Percentiles rank a stretch among this genome's conserved stretches.
Evolutionary conservation across 2,329 filamentous ascomycete species (phyloP).

Genomic region (Simplicillium sp.): DNA sequence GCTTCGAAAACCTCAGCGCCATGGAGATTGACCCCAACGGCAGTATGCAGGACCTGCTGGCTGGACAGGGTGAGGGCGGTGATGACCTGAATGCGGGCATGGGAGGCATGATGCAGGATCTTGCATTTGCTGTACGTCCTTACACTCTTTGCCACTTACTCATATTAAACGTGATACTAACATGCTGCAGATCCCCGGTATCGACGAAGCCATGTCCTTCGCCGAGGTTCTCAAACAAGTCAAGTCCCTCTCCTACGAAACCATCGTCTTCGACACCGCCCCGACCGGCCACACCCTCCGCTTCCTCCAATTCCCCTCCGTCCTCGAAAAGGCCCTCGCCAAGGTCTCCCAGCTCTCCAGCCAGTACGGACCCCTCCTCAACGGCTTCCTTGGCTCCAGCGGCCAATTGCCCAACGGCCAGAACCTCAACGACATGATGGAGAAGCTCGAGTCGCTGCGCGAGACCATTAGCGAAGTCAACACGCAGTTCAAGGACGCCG

Average conservation of each 20-base stretch:
- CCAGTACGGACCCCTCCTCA: conserved; percentile 93
- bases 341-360: conserved; percentile 90
- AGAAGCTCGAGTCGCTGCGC: conserved; percentile 88
- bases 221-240: conserved; percentile 98
- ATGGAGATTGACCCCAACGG: conserved; percentile 99
- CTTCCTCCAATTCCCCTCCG: conserved; percentile 95
- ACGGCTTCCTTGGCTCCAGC: conserved; percentile 77
- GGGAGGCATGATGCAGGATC: conserved; percentile 96
- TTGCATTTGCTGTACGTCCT: conserved; percentile 76
- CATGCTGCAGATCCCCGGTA: conserved; percentile 72
- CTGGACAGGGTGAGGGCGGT: conserved; percentile 60
- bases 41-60: conserved; percentile 89
- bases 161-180: background rate
- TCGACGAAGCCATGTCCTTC: conserved; percentile 99
- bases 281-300: conserved; percentile 96
- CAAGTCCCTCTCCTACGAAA: conserved; percentile 96
- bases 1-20: conserved; percentile 86
- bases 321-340: conserved; percentile 96
- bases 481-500: conserved; percentile 93
- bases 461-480: conserved; percentile 95
- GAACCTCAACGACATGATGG: conserved; percentile 82
- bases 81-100: conserved; percentile 59
- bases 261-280: conserved; percentile 98
- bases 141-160: background rate
- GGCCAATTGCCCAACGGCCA: conserved; percentile 77